Evolutionary conservation across 768 basidiomycete species (phyloP).

Genomic region (Lentinula boryana): DNA sequence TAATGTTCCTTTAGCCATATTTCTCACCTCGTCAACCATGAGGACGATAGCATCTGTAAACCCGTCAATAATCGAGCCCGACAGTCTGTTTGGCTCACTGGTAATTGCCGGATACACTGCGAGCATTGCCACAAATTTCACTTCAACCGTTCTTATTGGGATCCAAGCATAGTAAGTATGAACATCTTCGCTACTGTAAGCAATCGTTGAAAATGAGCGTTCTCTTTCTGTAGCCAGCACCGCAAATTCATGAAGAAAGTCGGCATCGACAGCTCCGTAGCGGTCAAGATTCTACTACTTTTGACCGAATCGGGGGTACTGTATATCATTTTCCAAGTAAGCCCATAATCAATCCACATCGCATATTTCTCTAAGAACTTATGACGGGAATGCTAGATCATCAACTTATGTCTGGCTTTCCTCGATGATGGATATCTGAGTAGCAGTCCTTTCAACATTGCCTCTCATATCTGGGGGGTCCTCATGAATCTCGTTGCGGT

Average conservation of each 20-base stretch:
- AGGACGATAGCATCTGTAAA: background rate
- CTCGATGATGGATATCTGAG: background rate
- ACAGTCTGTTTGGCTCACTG: background rate
- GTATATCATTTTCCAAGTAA: background rate
- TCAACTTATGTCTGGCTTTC: background rate
- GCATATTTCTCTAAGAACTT: background rate
- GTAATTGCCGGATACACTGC: background rate
- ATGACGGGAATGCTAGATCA: background rate
- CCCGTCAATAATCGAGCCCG: background rate
- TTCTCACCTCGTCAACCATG: background rate
- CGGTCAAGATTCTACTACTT: background rate
- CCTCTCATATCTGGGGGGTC: background rate
- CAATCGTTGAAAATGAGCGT: background rate
- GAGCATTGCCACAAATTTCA: background rate
- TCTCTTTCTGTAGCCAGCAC: background rate
- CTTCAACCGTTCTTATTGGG: background rate
- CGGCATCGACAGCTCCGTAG: background rate
- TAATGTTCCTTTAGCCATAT: background rate
- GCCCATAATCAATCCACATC: background rate
- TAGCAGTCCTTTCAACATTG: background rate
- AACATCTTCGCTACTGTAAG: background rate
- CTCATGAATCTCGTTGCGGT: background rate
- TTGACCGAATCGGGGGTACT: background rate
- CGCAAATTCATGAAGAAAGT: background rate
- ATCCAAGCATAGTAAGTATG: slow-evolving; percentile 1